phyloP scores from a whole-genome alignment of 306 rosid genomes.

The Canavalia gladiata region DNA sequence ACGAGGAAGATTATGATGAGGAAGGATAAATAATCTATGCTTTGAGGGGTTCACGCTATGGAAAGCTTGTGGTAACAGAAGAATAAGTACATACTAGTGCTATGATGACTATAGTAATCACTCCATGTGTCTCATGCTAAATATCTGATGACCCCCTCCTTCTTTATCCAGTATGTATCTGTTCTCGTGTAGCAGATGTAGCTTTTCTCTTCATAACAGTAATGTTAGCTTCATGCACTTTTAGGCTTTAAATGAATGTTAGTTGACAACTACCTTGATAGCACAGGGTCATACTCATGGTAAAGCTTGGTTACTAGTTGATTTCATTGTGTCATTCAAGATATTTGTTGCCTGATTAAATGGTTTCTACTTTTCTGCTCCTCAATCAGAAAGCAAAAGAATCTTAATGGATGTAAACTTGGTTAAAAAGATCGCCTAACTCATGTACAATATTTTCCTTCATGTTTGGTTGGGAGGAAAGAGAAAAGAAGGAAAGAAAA shows the following conservation, averaged over 20 bases:
- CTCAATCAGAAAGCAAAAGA: background rate
- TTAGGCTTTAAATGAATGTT: slow-evolving; percentile 47
- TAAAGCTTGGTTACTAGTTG: slow-evolving; percentile 31
- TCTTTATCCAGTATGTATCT: slow-evolving; percentile 31
- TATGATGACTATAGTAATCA: slow-evolving; percentile 44
- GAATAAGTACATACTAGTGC: slow-evolving; percentile 45
- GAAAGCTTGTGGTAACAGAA: slow-evolving; percentile 41
- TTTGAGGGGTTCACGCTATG: slow-evolving; percentile 35
- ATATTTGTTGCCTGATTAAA: background rate
- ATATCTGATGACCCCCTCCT: slow-evolving; percentile 12
- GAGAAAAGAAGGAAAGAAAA: too few relatives aligned
- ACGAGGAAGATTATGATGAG: slow-evolving; percentile 93
- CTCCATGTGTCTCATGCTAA: slow-evolving; percentile 28
- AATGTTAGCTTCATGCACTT: slow-evolving; percentile 45
- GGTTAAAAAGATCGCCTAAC: too few relatives aligned
- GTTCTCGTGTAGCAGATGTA: slow-evolving; percentile 48
- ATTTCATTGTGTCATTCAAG: slow-evolving; percentile 34
- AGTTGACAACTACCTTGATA: slow-evolving; percentile 42
- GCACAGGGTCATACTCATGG: slow-evolving; percentile 42
- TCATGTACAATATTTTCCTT: too few relatives aligned
- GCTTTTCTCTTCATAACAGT: slow-evolving; percentile 39
- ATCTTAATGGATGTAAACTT: too few relatives aligned
- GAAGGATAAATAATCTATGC: slow-evolving; percentile 61
- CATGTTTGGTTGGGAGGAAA: too few relatives aligned
- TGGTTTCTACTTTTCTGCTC: too few relatives aligned